Evolutionary conservation across 176 grass and related monocot genomes (phyloP).

Genomic region (Avena eriantha): DNA sequence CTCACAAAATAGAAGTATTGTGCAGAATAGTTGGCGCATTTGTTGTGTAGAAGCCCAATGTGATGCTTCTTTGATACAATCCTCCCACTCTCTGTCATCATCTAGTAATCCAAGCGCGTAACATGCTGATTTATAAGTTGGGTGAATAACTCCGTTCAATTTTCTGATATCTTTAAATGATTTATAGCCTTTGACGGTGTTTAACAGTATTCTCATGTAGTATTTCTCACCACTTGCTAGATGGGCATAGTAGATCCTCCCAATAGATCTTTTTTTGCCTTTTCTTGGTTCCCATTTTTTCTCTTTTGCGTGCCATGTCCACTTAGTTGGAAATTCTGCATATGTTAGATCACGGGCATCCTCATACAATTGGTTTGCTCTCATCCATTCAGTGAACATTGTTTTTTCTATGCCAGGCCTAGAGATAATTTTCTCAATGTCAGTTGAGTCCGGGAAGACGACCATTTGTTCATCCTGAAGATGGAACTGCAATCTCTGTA

Average conservation of each 20-base stretch:
- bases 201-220: conserved; percentile 6
- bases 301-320: conserved; percentile 18
- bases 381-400: conserved; percentile 45
- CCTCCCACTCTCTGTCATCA: conserved; percentile 37
- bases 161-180: background rate
- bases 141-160: background rate
- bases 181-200: background rate
- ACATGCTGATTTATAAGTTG: too few relatives aligned
- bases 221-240: too few relatives aligned
- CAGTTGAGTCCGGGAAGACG: background rate
- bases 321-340: conserved; percentile 38
- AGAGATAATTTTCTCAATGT: background rate
- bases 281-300: background rate
- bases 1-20: conserved; percentile 19
- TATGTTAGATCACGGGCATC: conserved; percentile 12
- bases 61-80: conserved; percentile 26
- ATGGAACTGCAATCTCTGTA: conserved; percentile 39
- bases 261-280: conserved; percentile 1
- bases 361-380: background rate
- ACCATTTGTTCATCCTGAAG: conserved; percentile 29
- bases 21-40: conserved; percentile 42
- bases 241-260: too few relatives aligned
- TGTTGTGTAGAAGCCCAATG: conserved; percentile 21
- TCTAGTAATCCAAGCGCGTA: conserved; percentile 7
- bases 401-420: background rate